Base-by-base conservation (phyloP, 257 asterid species). In the Solanum chaucha region DNA sequence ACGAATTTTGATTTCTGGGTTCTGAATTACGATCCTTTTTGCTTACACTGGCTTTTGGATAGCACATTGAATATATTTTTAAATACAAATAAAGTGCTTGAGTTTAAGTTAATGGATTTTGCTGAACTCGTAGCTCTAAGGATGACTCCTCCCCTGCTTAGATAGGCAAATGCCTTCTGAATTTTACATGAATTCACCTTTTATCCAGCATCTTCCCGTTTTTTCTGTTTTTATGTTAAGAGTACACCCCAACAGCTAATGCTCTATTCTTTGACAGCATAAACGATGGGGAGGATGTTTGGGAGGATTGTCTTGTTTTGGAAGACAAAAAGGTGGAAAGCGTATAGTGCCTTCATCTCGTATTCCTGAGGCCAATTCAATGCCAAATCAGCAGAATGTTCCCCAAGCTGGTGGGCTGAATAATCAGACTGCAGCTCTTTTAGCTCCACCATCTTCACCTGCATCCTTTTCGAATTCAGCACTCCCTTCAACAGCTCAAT, bases 231-330 rank as follows among this genome's bases (percentile, higher is more conserved):
- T 30, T 67, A 46, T 67, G 1, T 75, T 40, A 28, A 86, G 51
- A 26, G 22, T 78, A 15, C 34, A 46, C 10, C 48, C 58, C 15
- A 5, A 46, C 48, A 86, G 87, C 88, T 91, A 88, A 90, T 83
- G 59, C 36, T 88, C 88, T 70, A 40, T 61, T 22, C 30, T 22
- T 89, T 92, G 89, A 86, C 92, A 96, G 98, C 92, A 92, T 71
- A 96, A 96, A 92, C 92, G 98, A 89, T 96, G 98, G 98, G 93
- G 94, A 86, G 94, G 96, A 86, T 94, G 98, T 87, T 94, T 89
- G 93, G 92, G 92, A 72, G 94, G 97, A 82, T 89, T 95, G 85
- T 90, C 98, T 38, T 96, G 98, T 90, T 94, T 96, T 28, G 93
- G 97, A 82, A 93, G 93, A 87, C 93, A 93, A 86, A 96, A 94